A percentile compares a stretch with the other conserved stretches of the same genome.
Evolutionary conservation across 2,329 filamentous ascomycete genomes (phyloP).

Genomic region (Pestalotiopsis sp.): DNA sequence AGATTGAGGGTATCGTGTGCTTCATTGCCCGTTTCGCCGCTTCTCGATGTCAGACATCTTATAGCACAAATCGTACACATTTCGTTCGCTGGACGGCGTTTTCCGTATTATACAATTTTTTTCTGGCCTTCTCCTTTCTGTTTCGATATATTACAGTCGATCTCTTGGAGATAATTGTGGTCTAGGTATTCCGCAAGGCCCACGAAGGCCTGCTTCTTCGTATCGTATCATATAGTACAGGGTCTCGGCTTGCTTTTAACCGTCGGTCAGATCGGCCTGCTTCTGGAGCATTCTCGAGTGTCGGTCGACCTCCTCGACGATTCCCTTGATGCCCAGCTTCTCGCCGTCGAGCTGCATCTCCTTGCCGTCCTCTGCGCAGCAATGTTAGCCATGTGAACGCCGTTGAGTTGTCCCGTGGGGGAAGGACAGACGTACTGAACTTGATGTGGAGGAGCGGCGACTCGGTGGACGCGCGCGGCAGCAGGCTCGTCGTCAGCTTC

Average conservation of each 20-base stretch:
- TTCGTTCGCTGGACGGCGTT: neutral
- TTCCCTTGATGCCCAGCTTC: slow-evolving; percentile 80
- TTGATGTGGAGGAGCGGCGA: slow-evolving; percentile 74
- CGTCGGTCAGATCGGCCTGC: slow-evolving; percentile 73
- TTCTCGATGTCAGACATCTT: neutral
- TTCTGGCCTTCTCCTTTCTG: neutral
- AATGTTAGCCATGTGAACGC: slow-evolving; percentile 20
- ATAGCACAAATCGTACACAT: neutral
- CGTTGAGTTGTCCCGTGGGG: neutral
- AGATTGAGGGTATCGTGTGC: neutral
- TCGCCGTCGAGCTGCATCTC: slow-evolving; percentile 82
- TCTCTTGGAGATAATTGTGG: neutral
- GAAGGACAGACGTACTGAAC: slow-evolving; percentile 68
- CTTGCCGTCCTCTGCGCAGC: slow-evolving; percentile 79
- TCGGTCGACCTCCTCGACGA: slow-evolving; percentile 86
- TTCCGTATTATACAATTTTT: neutral
- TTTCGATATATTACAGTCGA: neutral
- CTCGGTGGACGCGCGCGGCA: slow-evolving; percentile 71
- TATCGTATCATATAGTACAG: neutral
- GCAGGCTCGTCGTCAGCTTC: slow-evolving; percentile 75
- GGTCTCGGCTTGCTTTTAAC: slow-evolving; percentile 5
- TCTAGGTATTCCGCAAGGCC: neutral
- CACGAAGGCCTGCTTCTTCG: neutral
- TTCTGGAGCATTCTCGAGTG: slow-evolving; percentile 84
- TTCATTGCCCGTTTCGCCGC: neutral